phyloP scores from a whole-genome alignment of 2,329 filamentous ascomycete genomes.

The Seiridium cupressi region DNA sequence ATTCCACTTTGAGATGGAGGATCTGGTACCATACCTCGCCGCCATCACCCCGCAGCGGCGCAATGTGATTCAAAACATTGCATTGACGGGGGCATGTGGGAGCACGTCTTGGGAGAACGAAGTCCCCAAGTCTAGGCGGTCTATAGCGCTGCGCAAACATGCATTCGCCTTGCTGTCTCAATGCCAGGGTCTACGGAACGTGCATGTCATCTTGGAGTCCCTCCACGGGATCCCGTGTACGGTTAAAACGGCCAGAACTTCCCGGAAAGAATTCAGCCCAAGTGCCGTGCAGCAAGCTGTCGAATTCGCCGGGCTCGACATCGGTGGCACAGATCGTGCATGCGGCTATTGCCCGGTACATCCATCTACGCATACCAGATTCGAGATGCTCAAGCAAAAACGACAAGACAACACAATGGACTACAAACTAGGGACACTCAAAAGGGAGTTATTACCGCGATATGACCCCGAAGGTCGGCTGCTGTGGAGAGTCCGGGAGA shows the following conservation, averaged over 20 bases:
- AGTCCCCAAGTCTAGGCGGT: neutral
- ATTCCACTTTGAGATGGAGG: constrained; percentile 3
- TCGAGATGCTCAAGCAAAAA: neutral
- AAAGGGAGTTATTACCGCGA: neutral
- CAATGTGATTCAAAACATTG: constrained; percentile 8
- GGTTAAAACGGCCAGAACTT: neutral
- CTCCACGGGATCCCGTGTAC: neutral
- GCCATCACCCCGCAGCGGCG: constrained; percentile 11
- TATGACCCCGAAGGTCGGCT: neutral
- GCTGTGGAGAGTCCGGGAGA: neutral
- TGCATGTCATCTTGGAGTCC: neutral
- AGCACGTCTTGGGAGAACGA: neutral
- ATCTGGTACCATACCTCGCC: constrained; percentile 3
- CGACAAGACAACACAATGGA: neutral
- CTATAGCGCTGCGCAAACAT: neutral
- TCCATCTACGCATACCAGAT: neutral
- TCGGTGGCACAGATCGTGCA: neutral
- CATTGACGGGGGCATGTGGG: neutral
- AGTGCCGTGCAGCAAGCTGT: neutral
- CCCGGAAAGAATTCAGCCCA: neutral
- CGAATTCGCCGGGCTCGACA: neutral
- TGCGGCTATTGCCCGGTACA: neutral
- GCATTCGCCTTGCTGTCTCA: neutral
- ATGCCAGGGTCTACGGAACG: neutral
- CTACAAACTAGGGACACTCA: neutral